A percentile compares a stretch with the other conserved stretches of the same genome.
These are phyloP conservation scores for Hypoxylon fragiforme DNA, from an alignment of 495 filamentous ascomycete genomes.

Conservation along the genomic window DNA sequence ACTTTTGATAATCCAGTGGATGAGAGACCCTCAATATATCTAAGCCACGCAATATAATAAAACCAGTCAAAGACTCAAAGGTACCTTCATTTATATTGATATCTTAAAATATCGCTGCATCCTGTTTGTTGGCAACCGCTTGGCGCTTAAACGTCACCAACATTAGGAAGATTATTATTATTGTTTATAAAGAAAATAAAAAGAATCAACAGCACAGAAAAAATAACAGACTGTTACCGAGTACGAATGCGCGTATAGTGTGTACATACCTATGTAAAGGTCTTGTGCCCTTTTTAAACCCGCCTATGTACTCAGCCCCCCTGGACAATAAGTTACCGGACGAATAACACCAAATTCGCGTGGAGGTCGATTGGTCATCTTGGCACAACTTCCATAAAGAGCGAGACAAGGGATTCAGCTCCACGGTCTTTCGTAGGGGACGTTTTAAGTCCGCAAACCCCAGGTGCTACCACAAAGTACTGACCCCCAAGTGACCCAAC, in stretches of 20 bases:
- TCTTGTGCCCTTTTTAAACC: slow-evolving; percentile 15
- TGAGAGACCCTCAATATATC: slow-evolving; percentile 9
- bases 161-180: slow-evolving; percentile 13
- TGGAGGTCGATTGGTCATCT: slow-evolving; percentile 27
- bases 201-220: no score
- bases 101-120: slow-evolving; percentile 26
- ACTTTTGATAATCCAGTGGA: no score
- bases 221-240: no score
- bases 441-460: slow-evolving; percentile 25
- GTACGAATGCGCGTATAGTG: slow-evolving; percentile 20
- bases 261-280: no score
- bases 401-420: slow-evolving; percentile 25
- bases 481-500: slow-evolving; percentile 8
- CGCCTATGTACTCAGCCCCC: slow-evolving; percentile 23
- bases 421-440: slow-evolving; percentile 8
- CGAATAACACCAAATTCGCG: slow-evolving; percentile 17
- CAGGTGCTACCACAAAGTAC: slow-evolving; percentile 23
- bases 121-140: slow-evolving; percentile 3
- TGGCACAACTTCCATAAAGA: slow-evolving; percentile 18
- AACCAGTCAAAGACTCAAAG: no score
- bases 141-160: slow-evolving; percentile 14
- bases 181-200: not conserved
- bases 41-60: slow-evolving; percentile 19
- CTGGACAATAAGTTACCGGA: slow-evolving; percentile 8
- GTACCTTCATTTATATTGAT: slow-evolving; percentile 13